Evolutionary conservation across 768 basidiomycete species (phyloP).

Genomic region (Chalciporus pseudorubinellus): DNA sequence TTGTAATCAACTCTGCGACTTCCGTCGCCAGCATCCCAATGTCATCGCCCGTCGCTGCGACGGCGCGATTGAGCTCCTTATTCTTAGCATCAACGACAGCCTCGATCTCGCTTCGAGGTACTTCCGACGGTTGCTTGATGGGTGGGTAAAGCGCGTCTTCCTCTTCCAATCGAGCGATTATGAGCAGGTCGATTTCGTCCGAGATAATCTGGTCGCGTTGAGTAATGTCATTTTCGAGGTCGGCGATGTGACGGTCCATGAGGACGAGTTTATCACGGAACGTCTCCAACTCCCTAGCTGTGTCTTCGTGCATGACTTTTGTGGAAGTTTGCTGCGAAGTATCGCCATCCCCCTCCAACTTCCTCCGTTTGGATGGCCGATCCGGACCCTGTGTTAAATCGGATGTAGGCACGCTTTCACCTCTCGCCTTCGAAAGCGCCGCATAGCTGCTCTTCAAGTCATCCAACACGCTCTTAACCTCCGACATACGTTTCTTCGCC

Average conservation of each 20-base stretch:
- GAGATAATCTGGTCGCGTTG: constrained; percentile 33
- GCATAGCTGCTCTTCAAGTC: constrained; percentile 24
- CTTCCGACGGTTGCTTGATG: constrained; percentile 13
- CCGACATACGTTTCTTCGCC: constrained; percentile 29
- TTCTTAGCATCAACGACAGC: constrained; percentile 25
- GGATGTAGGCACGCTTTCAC: background rate
- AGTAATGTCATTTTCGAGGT: constrained; percentile 36
- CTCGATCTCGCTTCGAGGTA: constrained; percentile 24
- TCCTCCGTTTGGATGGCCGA: constrained; percentile 29
- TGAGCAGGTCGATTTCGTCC: constrained; percentile 29
- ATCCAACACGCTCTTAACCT: constrained; percentile 27
- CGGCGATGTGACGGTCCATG: constrained; percentile 29
- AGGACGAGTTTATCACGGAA: constrained; percentile 29
- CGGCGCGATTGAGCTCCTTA: constrained; percentile 13
- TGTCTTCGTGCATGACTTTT: constrained; percentile 1
- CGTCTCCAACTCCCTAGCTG: constrained; percentile 21
- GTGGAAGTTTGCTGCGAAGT: too few relatives aligned
- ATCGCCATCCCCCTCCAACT: constrained; percentile 11
- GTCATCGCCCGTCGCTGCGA: constrained; percentile 25
- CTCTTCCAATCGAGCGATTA: constrained; percentile 30
- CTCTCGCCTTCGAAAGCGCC: constrained; percentile 21
- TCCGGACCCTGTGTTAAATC: constrained; percentile 16
- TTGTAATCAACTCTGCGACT: constrained; percentile 32
- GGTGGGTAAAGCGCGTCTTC: constrained; percentile 23
- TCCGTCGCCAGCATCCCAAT: constrained; percentile 32